A percentile compares a stretch with the other conserved stretches of the same genome.
phyloP scores from a whole-genome alignment of 2,329 filamentous ascomycete genomes.

The Alternaria novae-zelandiae region DNA sequence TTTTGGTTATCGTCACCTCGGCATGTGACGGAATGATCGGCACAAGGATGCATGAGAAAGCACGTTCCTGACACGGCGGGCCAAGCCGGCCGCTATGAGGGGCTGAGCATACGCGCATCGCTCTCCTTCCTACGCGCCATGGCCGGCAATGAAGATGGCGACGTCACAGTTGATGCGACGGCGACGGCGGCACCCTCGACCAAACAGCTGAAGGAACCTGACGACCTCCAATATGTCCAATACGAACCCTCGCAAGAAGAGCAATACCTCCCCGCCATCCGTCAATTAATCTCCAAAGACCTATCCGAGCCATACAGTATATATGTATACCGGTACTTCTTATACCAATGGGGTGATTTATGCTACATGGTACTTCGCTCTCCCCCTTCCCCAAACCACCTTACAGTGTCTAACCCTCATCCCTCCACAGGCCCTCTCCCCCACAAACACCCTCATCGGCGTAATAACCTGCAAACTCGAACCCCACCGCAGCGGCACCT shows the following conservation, averaged over 20 bases:
- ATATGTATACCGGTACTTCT: constrained; percentile 97
- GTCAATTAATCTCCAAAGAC: constrained; percentile 92
- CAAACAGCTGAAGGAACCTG: constrained; percentile 30
- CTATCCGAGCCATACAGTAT: constrained; percentile 98
- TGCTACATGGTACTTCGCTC: constrained; percentile 78
- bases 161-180: neutral
- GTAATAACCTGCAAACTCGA: constrained; percentile 97
- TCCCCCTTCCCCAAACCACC: neutral
- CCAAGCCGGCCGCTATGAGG: constrained; percentile 7
- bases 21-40: constrained; percentile 23
- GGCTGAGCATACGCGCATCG: constrained; percentile 2
- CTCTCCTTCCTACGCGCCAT: constrained; percentile 3
- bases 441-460: constrained; percentile 70
- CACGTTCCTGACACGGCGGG: constrained; percentile 3
- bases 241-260: constrained; percentile 67
- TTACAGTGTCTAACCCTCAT: constrained; percentile 38
- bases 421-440: constrained; percentile 41
- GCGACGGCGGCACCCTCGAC: neutral
- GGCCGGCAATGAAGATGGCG: constrained; percentile 3
- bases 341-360: constrained; percentile 97
- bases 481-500: constrained; percentile 81
- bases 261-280: constrained; percentile 80
- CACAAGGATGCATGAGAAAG: constrained; percentile 2
- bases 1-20: constrained; percentile 3
- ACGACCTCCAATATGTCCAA: constrained; percentile 61